These are phyloP conservation scores for Populus tremula DNA, from an alignment of 345 rosid genomes.

Conservation along the genomic window DNA sequence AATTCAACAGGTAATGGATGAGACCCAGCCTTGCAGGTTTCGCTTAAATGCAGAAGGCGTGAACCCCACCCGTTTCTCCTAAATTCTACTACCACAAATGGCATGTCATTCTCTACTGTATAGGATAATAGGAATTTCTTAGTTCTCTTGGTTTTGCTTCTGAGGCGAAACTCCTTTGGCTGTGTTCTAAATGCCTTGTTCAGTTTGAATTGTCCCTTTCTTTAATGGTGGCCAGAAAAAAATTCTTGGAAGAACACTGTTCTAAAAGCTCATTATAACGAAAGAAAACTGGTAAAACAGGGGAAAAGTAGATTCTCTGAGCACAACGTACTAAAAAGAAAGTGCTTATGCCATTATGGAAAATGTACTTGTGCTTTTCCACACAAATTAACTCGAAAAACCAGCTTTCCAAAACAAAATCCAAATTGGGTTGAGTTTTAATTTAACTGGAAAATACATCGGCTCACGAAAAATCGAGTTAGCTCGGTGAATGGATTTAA, in stretches of 20 bases:
- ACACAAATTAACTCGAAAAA: too few species aligned
- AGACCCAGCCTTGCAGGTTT: background rate
- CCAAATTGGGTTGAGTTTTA: too few species aligned
- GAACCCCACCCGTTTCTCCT: background rate
- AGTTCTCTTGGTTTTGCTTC: background rate
- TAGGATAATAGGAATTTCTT: background rate
- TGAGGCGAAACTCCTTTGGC: background rate
- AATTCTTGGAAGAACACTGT: background rate
- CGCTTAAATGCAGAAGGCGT: background rate
- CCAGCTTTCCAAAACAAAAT: too few species aligned
- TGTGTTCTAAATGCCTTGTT: too few species aligned
- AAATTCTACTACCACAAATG: background rate
- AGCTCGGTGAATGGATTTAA: too few species aligned
- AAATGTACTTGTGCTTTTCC: too few species aligned
- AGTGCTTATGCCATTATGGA: too few species aligned
- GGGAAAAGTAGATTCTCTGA: too few species aligned
- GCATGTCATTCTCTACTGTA: background rate
- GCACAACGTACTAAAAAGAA: too few species aligned
- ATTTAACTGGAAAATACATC: too few species aligned
- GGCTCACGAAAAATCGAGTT: too few species aligned
- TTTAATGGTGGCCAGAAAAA: background rate
- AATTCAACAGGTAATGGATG: constrained; percentile 10
- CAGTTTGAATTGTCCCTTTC: background rate
- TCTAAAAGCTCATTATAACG: background rate
- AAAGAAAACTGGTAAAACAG: background rate